A percentile compares a stretch with the other conserved stretches of the same genome.
phyloP scores from a whole-genome alignment of 148 eudicot species.

The Drosera capensis region DNA sequence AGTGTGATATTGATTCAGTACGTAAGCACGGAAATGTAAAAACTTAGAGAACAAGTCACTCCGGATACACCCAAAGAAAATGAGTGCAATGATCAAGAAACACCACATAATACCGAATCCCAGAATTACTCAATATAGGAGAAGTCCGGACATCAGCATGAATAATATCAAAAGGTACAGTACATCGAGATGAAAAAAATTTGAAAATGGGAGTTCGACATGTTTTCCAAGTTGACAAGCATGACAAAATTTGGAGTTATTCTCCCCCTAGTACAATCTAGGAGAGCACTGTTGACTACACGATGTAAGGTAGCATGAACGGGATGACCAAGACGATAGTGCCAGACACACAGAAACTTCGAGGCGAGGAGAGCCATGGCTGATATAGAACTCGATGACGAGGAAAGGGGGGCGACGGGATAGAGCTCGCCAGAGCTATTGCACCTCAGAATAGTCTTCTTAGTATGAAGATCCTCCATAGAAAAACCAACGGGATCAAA shows the following conservation, averaged over 20 bases:
- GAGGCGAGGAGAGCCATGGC: background rate
- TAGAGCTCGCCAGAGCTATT: background rate
- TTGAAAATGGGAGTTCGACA: background rate
- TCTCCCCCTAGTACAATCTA: background rate
- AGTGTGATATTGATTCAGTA: background rate
- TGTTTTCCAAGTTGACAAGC: background rate
- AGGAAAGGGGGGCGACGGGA: background rate
- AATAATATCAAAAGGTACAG: background rate
- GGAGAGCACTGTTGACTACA: background rate
- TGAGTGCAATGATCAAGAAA: background rate
- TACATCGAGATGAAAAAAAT: background rate
- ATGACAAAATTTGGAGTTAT: background rate
- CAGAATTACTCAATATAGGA: background rate
- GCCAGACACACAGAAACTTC: background rate
- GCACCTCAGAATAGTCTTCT: background rate
- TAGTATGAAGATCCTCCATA: background rate
- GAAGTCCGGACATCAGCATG: background rate
- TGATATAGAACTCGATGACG: background rate
- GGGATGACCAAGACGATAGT: slow-evolving; percentile 1
- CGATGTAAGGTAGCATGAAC: background rate
- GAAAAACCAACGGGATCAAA: slow-evolving; percentile 2
- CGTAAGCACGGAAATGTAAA: background rate
- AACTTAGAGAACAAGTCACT: background rate
- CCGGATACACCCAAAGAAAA: background rate
- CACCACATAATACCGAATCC: background rate